A percentile compares a stretch with the other conserved stretches of the same genome.
Conservation (phyloP, 805 yeast species). For the Myxozyma neglecta region DNA sequence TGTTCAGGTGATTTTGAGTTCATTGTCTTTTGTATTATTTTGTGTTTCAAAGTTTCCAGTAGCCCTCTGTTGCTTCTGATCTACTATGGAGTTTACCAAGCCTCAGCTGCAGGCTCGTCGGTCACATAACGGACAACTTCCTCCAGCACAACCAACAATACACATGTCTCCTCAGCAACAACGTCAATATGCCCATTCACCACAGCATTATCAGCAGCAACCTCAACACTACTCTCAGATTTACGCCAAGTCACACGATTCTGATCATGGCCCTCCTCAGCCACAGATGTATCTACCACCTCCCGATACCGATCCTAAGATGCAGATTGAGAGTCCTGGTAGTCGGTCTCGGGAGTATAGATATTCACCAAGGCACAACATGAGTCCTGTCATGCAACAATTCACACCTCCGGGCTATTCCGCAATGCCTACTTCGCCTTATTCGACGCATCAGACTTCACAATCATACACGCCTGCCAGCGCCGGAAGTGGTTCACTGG, state of each 20-base stretch:
- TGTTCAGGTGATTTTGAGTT: neutral
- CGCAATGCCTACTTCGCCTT: constrained; percentile 8
- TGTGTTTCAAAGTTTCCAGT: neutral
- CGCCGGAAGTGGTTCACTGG: neutral
- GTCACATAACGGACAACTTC: constrained; percentile 11
- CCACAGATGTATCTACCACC: constrained; percentile 9
- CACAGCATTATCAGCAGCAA: neutral
- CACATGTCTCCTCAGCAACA: constrained; percentile 5
- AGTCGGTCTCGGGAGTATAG: constrained; percentile 18
- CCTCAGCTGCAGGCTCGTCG: constrained; percentile 15
- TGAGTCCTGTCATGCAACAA: constrained; percentile 12
- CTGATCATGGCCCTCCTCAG: constrained; percentile 8
- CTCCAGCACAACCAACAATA: neutral
- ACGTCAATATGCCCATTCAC: constrained; percentile 1
- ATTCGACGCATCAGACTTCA: constrained; percentile 3
- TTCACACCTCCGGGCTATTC: constrained; percentile 6
- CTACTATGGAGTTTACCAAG: constrained; percentile 13
- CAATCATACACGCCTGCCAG: neutral
- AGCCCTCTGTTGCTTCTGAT: neutral
- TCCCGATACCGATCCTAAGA: neutral
- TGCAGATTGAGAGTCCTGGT: constrained; percentile 15
- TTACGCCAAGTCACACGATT: neutral
- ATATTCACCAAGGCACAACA: constrained; percentile 15
- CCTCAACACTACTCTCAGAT: constrained; percentile 6
- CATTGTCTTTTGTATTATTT: neutral